Conservation (phyloP, 441 rosid species). For the Pelargonium citronellum region DNA sequence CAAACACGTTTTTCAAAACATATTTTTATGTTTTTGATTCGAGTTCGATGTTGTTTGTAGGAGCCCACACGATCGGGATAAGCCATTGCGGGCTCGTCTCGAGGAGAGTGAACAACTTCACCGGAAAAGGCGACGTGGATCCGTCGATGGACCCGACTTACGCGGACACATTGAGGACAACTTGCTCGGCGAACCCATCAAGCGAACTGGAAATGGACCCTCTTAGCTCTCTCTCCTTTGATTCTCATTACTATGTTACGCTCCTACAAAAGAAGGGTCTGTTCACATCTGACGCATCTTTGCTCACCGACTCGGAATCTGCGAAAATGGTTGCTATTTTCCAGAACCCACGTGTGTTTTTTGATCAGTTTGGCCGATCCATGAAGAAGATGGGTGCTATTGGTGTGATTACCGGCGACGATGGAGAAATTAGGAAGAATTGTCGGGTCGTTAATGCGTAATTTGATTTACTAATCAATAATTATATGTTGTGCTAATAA, state of each 20-base stretch:
- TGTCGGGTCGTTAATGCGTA: background rate
- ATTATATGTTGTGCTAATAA: too few relatives aligned
- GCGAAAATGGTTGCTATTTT: background rate
- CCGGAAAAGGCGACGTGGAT: constrained; percentile 57
- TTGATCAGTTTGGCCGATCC: background rate
- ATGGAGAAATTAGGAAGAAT: background rate
- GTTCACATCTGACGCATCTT: constrained; percentile 56
- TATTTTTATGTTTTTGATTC: background rate
- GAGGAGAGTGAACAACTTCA: constrained; percentile 60
- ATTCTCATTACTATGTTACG: constrained; percentile 35
- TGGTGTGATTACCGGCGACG: background rate
- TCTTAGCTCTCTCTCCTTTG: constrained; percentile 29
- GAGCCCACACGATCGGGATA: constrained; percentile 67
- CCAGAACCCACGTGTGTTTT: background rate
- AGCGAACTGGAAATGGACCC: constrained; percentile 43
- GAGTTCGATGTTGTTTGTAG: constrained; percentile 20
- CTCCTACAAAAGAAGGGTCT: constrained; percentile 38
- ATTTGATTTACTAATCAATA: too few relatives aligned
- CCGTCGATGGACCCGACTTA: constrained; percentile 44
- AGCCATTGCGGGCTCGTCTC: constrained; percentile 49
- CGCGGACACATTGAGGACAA: constrained; percentile 34
- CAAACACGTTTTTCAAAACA: too few relatives aligned
- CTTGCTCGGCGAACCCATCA: too few relatives aligned
- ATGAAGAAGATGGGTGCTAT: background rate
- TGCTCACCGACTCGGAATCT: constrained; percentile 28